phyloP scores from a whole-genome alignment of 208 protist species.

The Histomonas meleagridis region DNA sequence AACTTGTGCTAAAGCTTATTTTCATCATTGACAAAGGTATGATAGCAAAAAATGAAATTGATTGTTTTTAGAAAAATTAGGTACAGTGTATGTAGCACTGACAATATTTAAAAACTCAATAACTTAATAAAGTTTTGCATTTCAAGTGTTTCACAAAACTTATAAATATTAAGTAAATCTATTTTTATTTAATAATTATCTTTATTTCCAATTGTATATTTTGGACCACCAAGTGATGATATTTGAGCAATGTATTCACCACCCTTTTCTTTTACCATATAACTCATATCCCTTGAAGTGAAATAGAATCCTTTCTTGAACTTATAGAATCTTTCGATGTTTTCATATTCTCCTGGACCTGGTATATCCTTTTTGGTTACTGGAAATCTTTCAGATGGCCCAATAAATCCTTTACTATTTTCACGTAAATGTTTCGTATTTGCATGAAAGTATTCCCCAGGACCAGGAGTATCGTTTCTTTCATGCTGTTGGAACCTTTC shows the following conservation, averaged over 20 bases:
- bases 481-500: neutral
- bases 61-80: too few relatives aligned
- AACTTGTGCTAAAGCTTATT: too few relatives aligned
- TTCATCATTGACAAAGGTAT: too few relatives aligned
- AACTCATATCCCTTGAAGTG: neutral
- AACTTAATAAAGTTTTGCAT: too few relatives aligned
- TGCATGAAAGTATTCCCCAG: neutral
- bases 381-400: neutral
- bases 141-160: too few relatives aligned
- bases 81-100: too few relatives aligned
- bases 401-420: neutral
- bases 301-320: conserved; percentile 21
- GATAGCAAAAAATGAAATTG: too few relatives aligned
- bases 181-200: conserved; percentile 6
- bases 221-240: conserved; percentile 3
- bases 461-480: neutral
- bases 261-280: neutral
- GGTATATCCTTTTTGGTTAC: too few relatives aligned
- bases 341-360: neutral
- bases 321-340: neutral
- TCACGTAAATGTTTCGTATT: too few relatives aligned
- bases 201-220: conserved; percentile 13
- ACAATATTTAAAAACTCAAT: too few relatives aligned
- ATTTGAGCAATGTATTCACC: neutral
- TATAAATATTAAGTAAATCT: too few relatives aligned